These are phyloP conservation scores for Coccomyxa subellipsoidea DNA, from an alignment of 163 green algal species.

Conservation along the genomic window DNA sequence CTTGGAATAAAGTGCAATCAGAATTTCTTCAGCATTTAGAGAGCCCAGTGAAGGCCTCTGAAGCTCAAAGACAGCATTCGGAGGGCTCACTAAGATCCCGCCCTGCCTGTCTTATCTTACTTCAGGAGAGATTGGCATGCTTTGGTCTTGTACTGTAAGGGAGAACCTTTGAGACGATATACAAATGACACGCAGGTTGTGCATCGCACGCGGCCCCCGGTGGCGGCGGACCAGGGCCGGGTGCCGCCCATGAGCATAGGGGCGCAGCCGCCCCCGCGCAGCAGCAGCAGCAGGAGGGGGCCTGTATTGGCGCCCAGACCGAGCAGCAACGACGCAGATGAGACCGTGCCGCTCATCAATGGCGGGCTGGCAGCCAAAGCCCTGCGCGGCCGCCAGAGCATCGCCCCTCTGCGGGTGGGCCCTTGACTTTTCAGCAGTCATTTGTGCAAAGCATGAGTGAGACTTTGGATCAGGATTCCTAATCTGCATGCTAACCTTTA, in stretches of 20 bases:
- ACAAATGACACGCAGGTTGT: not conserved
- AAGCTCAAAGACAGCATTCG: too few species aligned
- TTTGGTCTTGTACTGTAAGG: not conserved
- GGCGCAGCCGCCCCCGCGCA: not conserved
- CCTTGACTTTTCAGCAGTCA: not conserved
- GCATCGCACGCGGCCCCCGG: not conserved
- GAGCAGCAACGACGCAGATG: conserved; percentile 14
- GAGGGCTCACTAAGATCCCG: too few species aligned
- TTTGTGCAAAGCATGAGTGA: not conserved
- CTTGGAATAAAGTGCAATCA: too few species aligned
- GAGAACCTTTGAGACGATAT: not conserved
- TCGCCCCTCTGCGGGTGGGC: conserved; percentile 25
- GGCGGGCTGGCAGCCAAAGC: conserved; percentile 35
- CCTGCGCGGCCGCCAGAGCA: conserved; percentile 33
- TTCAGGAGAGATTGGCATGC: not conserved
- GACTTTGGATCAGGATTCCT: not conserved
- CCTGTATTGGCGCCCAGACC: not conserved
- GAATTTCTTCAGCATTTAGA: too few species aligned
- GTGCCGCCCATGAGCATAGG: not conserved
- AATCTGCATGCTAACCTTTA: too few species aligned
- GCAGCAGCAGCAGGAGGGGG: not conserved
- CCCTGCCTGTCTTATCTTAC: too few species aligned
- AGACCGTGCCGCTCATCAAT: conserved; percentile 43
- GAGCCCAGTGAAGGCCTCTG: too few species aligned
- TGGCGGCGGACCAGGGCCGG: not conserved